Evolutionary conservation across 78 protist species (phyloP).

Genomic region (slime mould (Dictyostelium discoideum)): DNA sequence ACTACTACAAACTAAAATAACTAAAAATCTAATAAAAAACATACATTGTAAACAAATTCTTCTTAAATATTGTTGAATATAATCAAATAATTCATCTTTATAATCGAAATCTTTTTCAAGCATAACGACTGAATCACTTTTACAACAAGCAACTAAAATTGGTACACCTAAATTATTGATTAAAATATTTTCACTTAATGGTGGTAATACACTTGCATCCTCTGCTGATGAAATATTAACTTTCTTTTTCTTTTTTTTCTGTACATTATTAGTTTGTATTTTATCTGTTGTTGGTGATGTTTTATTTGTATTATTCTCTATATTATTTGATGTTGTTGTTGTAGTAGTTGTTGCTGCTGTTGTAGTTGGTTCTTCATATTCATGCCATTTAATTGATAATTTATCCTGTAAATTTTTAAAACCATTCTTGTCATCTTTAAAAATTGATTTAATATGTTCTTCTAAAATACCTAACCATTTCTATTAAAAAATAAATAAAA

Average conservation of each 20-base stretch:
- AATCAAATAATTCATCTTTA: conserved; percentile 82
- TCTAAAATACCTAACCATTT: conserved; percentile 78
- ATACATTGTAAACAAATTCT: conserved; percentile 78
- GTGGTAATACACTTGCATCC: conserved; percentile 76
- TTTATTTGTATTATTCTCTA: background rate
- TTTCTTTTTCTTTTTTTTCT: conserved; percentile 56
- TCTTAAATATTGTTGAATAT: conserved; percentile 82
- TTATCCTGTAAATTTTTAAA: conserved; percentile 41
- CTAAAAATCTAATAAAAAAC: background rate
- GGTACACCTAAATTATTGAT: conserved; percentile 75
- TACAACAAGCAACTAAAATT: conserved; percentile 69
- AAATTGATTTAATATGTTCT: conserved; percentile 60
- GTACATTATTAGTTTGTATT: background rate
- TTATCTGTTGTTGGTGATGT: background rate
- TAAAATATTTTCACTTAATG: conserved; percentile 60
- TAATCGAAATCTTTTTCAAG: conserved; percentile 76
- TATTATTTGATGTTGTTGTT: background rate
- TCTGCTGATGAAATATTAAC: background rate
- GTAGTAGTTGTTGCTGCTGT: background rate
- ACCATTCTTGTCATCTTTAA: conserved; percentile 10
- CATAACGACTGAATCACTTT: conserved; percentile 78
- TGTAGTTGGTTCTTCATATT: conserved; percentile 56
- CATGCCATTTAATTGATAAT: conserved; percentile 59
- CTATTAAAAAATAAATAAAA: background rate
- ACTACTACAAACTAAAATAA: background rate